Evolutionary conservation across 2,329 filamentous ascomycete species (phyloP).

Genomic region (Aspergillus unguis): DNA sequence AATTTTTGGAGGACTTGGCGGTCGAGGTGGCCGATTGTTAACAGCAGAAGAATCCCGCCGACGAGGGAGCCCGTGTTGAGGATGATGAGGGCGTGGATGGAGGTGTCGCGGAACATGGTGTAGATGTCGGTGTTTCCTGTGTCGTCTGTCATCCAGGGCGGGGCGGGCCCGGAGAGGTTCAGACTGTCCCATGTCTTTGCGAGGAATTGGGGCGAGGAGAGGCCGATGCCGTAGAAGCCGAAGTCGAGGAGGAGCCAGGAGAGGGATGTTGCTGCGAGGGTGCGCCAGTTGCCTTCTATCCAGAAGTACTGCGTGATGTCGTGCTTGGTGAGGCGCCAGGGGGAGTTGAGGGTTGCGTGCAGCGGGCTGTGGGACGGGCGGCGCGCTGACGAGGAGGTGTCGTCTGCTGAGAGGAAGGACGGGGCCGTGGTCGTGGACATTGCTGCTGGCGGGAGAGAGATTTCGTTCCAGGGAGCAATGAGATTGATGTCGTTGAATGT

Average conservation of each 20-base stretch:
- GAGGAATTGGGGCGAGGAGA: constrained; percentile 44
- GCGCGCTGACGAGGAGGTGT: constrained; percentile 1
- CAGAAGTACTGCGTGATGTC: constrained; percentile 44
- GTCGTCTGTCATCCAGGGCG: constrained; percentile 37
- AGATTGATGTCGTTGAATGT: not conserved
- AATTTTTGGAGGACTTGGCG: constrained; percentile 45
- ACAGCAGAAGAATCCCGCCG: constrained; percentile 42
- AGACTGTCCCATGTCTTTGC: constrained; percentile 41
- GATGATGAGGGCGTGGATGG: constrained; percentile 39
- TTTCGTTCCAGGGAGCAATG: constrained; percentile 18
- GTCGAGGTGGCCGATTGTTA: constrained; percentile 39
- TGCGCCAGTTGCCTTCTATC: constrained; percentile 43
- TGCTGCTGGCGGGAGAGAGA: constrained; percentile 5
- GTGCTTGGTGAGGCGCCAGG: constrained; percentile 37
- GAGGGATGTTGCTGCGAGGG: constrained; percentile 45
- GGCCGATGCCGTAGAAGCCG: constrained; percentile 56
- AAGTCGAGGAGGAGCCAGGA: constrained; percentile 57
- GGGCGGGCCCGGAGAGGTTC: constrained; percentile 26
- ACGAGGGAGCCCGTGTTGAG: constrained; percentile 43
- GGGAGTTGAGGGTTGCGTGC: constrained; percentile 40
- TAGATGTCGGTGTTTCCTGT: constrained; percentile 42
- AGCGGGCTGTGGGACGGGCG: constrained; percentile 16
- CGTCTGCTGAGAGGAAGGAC: constrained; percentile 23
- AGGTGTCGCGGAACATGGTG: constrained; percentile 39
- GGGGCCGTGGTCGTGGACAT: constrained; percentile 15